A percentile compares a stretch with the other conserved stretches of the same genome.
phyloP scores from a whole-genome alignment of 306 rosid species.

The Astragalus glycyphyllos region DNA sequence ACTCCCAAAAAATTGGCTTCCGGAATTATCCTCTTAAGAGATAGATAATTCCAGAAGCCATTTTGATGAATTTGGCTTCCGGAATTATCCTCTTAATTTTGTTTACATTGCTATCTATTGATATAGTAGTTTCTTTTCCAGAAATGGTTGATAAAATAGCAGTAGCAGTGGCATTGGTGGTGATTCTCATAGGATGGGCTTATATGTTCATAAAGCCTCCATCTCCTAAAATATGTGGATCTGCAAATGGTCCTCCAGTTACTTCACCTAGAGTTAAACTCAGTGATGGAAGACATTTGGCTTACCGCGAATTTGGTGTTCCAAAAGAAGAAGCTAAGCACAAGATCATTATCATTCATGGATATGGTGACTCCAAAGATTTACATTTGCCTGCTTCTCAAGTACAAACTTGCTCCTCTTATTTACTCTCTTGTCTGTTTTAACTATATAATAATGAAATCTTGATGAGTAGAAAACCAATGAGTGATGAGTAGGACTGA shows the following conservation, averaged over 20 bases:
- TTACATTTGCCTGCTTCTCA: slow-evolving; percentile 50
- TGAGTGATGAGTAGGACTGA: no score
- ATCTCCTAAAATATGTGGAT: no score
- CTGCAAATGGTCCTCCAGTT: slow-evolving; percentile 53
- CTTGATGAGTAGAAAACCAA: no score
- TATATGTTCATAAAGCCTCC: no score
- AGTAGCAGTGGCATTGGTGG: slow-evolving; percentile 57
- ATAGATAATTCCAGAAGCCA: no score
- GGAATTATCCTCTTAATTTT: no score
- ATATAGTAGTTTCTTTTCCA: slow-evolving; percentile 7
- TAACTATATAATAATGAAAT: neutral
- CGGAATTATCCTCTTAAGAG: no score
- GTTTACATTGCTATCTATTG: no score
- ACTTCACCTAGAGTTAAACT: slow-evolving; percentile 75
- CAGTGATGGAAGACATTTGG: slow-evolving; percentile 77
- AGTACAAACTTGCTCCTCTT: slow-evolving; percentile 50
- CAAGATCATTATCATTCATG: no score
- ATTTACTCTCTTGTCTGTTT: neutral
- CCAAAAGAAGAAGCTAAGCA: no score
- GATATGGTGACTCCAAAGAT: slow-evolving; percentile 36
- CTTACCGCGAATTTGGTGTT: slow-evolving; percentile 57
- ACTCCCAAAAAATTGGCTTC: no score
- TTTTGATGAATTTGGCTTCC: no score
- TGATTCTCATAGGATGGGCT: slow-evolving; percentile 60
- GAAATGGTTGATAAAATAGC: slow-evolving; percentile 65